Base-by-base conservation (phyloP, 176 grass and related monocot species). In the Cymbopogon citratus region DNA sequence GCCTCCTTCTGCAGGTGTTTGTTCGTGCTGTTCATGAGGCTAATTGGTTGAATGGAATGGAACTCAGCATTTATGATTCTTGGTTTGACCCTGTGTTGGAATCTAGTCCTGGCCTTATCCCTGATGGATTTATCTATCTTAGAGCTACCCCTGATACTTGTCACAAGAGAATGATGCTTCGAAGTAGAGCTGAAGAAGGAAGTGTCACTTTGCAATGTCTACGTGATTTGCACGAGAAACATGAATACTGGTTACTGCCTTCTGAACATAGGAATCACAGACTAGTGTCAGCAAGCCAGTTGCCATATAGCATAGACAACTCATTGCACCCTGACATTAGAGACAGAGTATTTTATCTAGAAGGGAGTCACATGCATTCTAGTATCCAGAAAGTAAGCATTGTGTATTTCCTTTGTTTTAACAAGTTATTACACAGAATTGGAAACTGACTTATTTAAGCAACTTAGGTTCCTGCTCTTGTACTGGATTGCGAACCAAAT, bases 11-110 rank as follows among this genome's bases (percentile, higher is more conserved):
- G 57, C 60, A 94, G 89, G 89, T 94, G 14, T 92, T 94, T 85
- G 92, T 90, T 3, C 83, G 87, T 19, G 89, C 92, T 45, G 89
- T 94, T 27, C 54, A 88, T 71, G 89, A 94, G 75, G 89, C 92
- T 59, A 94, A 88, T 41, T 94, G 85, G 92, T 87, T 92, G 89
- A 90, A 85, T 77, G 81, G 86, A 65, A 92, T 92, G 92, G 92
- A 94, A 71, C 91, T 90, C 27, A 92, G 89, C 89, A 92, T 94
- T 67, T 94, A 94, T 28, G 87, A 94, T 46, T 92, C 89, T 34
- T 94, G 92, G 92, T 94, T 94, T 87, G 92, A 94, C 71, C 92
- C 87, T 62, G 87, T 94, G 33, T 56, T 94, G 26, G 90, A 84
- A 73, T 90, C 72, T 78, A 73, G 92, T 75, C 89, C 89, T 15